These are phyloP conservation scores for Erigeron philadelphicus DNA, from an alignment of 140 eudicot genomes.

Conservation along the genomic window DNA sequence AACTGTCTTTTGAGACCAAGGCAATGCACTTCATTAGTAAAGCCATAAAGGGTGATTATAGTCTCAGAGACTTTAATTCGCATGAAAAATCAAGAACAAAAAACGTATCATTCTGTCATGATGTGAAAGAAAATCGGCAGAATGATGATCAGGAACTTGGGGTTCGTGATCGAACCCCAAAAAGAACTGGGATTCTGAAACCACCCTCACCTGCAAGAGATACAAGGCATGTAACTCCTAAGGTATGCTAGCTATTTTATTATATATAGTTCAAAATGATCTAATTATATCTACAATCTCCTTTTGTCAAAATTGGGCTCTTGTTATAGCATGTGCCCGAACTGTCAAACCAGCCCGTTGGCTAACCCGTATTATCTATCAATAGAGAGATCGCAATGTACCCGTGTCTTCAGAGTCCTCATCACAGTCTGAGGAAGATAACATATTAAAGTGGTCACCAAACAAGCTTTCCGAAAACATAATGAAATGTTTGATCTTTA, in stretches of 20 bases:
- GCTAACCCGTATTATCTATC: neutral
- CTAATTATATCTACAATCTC: too few relatives aligned
- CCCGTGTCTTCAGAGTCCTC: conserved; percentile 38
- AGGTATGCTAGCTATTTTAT: conserved; percentile 30
- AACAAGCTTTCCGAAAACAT: conserved; percentile 92
- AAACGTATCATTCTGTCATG: conserved; percentile 30
- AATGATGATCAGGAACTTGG: conserved; percentile 32
- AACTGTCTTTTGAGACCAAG: conserved; percentile 54
- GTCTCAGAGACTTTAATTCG: conserved; percentile 51
- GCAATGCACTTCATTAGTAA: conserved; percentile 87
- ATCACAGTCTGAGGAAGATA: conserved; percentile 52
- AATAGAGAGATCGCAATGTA: conserved; percentile 54
- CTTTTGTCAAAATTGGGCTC: neutral
- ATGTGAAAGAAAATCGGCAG: conserved; percentile 48
- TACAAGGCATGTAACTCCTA: conserved; percentile 59
- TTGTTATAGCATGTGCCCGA: neutral
- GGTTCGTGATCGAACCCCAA: conserved; percentile 38
- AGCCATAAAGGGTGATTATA: conserved; percentile 90
- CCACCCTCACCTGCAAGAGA: conserved; percentile 74
- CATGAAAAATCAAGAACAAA: conserved; percentile 34
- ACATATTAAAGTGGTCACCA: conserved; percentile 60
- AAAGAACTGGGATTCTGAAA: conserved; percentile 51
- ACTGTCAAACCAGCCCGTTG: neutral
- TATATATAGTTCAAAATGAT: neutral
- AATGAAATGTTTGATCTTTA: conserved; percentile 78